Evolutionary conservation across 192 early-diverging fungal species (phyloP), one percentile per base, ranked within the genome.

Genomic region (Ramicandelaber brevisporus): DNA sequence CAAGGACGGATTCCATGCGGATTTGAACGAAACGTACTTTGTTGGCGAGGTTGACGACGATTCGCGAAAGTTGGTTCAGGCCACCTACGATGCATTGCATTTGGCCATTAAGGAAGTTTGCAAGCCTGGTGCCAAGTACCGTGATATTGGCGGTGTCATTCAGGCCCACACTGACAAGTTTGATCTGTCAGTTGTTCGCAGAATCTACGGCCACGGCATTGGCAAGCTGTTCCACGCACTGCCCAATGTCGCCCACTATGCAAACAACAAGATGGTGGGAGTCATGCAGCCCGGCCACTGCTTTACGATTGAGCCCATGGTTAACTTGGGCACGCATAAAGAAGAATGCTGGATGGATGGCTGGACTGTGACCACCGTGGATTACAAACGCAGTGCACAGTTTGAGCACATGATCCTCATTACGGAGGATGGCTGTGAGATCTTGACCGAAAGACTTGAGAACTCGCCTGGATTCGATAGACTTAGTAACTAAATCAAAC

Each of bases 271-370:
- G 61, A 80, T 87, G 1, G 64, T 92, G 25, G 93, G 93, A 14
- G 64, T 78, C 2, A 85, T 93, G 74, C 87, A 90, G 55, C 57
- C 77, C 14, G 92, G 92, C 15, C 85, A 95, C 38, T 60, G 68
- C 22, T 98, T 98, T 40, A 98, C 92, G 6, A 98, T 98, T 31
- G 93, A 98, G 51, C 93, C 88, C 11, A 95, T 95, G 88, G 92
- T 98, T 53, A 78, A 73, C 37, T 80, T 80, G 36, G 87, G 88
- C 30, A 26, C 11, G 15, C 68, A 52, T 51, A 34, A 55, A 21
- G 71, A 81, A 30, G 55, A 65, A 41, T 63, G 64, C 17, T 78
- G 73, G 75, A 55, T 64, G 8, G 76, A 80, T 31, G 47, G 59
- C 41, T 95, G 87, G 89, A 98, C 85, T 4, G 69, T 65, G 0